These are phyloP conservation scores for Pseudonitzschia pungens DNA, from an alignment of 108 stramenopile genomes.

Conservation along the genomic window DNA sequence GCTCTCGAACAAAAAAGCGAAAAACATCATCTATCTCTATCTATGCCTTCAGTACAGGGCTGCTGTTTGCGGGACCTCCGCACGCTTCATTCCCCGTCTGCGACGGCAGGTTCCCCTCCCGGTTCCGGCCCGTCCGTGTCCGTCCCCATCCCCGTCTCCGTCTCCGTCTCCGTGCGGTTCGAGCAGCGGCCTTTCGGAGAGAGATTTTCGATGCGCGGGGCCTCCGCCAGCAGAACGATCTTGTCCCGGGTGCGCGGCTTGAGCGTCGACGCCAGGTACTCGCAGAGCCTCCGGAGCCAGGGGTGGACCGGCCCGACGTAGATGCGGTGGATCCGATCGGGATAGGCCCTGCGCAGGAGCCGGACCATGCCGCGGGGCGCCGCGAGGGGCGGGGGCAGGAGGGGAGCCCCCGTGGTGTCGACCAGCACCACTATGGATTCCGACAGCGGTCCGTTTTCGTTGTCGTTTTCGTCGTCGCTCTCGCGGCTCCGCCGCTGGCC, in stretches of 20 bases:
- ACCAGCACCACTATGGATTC: constrained; percentile 1
- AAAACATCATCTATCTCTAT: too few species aligned
- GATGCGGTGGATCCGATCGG: not conserved
- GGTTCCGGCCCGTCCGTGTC: too few species aligned
- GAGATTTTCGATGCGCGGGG: not conserved
- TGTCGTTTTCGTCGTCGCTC: not conserved
- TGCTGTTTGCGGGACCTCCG: too few species aligned
- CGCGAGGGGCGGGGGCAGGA: not conserved
- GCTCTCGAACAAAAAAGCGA: too few species aligned
- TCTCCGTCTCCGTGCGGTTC: too few species aligned
- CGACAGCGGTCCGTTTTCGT: not conserved
- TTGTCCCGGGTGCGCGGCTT: not conserved
- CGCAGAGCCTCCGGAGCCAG: not conserved
- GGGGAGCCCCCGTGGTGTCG: not conserved
- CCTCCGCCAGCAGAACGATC: not conserved
- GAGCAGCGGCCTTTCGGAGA: too few species aligned
- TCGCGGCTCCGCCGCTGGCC: not conserved
- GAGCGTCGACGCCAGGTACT: not conserved
- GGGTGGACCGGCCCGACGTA: constrained; percentile 4
- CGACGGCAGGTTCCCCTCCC: too few species aligned
- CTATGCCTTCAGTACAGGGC: too few species aligned
- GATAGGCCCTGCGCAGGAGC: constrained; percentile 2
- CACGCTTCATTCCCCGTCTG: too few species aligned
- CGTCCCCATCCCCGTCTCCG: too few species aligned
- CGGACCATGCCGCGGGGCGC: constrained; percentile 8